Evolutionary conservation across 1,139 yeast genomes (phyloP).

Genomic region (Pichia cactophila): DNA sequence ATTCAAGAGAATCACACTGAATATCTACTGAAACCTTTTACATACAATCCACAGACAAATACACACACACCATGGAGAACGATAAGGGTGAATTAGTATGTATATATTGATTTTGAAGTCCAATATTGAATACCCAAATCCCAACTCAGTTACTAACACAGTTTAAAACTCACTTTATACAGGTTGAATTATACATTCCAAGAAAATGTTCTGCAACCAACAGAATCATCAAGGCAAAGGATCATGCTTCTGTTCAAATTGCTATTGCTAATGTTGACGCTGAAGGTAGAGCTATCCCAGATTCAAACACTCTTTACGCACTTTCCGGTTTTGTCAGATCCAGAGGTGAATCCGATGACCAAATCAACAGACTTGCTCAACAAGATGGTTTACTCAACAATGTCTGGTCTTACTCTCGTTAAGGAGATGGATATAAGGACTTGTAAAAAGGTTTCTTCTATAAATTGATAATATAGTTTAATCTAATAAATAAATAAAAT

Average conservation of each 20-base stretch:
- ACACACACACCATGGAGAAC: slow-evolving; percentile 70
- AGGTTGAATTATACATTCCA: slow-evolving; percentile 99
- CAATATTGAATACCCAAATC: not conserved
- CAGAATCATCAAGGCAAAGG: slow-evolving; percentile 99
- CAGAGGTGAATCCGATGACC: slow-evolving; percentile 96
- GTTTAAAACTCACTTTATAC: slow-evolving; percentile 7
- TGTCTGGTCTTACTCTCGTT: slow-evolving; percentile 99
- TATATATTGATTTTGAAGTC: slow-evolving; percentile 21
- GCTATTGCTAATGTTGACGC: slow-evolving; percentile 85
- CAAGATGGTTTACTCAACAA: slow-evolving; percentile 96
- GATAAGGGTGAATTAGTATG: slow-evolving; percentile 99
- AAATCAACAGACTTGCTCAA: slow-evolving; percentile 98
- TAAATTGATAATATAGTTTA: too few species aligned
- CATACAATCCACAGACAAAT: not conserved
- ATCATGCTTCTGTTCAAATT: slow-evolving; percentile 97
- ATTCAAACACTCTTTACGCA: slow-evolving; percentile 91
- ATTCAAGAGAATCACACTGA: too few species aligned
- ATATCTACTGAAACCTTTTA: too few species aligned
- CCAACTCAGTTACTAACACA: slow-evolving; percentile 9
- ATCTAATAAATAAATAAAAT: too few species aligned
- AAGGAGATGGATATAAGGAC: slow-evolving; percentile 29
- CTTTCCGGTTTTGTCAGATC: slow-evolving; percentile 90
- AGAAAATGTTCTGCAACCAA: slow-evolving; percentile 99
- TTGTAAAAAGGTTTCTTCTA: too few species aligned
- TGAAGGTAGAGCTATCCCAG: slow-evolving; percentile 92